phyloP scores from a whole-genome alignment of 2,329 filamentous ascomycete genomes.

The Aureobasidium sp. region DNA sequence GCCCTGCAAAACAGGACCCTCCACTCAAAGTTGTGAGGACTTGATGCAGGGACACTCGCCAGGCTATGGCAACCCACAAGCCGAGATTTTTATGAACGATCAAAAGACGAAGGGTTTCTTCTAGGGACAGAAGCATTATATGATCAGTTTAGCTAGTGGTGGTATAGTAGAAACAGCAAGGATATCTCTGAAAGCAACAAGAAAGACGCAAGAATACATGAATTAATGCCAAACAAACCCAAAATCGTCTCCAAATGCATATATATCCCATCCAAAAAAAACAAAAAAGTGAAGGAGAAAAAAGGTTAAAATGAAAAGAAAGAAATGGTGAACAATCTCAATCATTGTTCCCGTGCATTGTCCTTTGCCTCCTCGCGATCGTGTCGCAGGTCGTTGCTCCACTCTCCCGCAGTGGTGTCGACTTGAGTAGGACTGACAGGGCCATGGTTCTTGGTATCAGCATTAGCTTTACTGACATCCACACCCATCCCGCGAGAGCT shows the following conservation, averaged over 20 bases:
- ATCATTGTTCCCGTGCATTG: not conserved
- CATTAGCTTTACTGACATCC: not conserved
- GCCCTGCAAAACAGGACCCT: not conserved
- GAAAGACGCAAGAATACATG: not conserved
- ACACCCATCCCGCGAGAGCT: not conserved
- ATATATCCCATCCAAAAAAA: not conserved
- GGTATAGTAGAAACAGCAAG: not conserved
- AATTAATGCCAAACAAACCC: not conserved
- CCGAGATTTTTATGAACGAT: not conserved
- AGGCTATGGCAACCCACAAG: not conserved
- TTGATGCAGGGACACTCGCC: not conserved
- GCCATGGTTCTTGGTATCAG: not conserved
- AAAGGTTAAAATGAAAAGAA: not conserved
- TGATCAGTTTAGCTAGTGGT: not conserved
- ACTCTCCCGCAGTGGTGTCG: constrained; percentile 18
- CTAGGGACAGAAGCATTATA: not conserved
- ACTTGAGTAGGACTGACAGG: constrained; percentile 18
- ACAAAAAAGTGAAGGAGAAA: not conserved
- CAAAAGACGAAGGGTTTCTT: not conserved
- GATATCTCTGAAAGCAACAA: constrained; percentile 6
- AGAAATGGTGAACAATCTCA: not conserved
- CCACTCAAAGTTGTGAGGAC: not conserved
- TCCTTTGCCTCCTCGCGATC: not conserved
- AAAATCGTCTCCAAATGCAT: not conserved
- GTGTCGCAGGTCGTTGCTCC: constrained; percentile 11